Evolutionary conservation across 345 rosid genomes (phyloP).

Genomic region (Lepidium didymum): DNA sequence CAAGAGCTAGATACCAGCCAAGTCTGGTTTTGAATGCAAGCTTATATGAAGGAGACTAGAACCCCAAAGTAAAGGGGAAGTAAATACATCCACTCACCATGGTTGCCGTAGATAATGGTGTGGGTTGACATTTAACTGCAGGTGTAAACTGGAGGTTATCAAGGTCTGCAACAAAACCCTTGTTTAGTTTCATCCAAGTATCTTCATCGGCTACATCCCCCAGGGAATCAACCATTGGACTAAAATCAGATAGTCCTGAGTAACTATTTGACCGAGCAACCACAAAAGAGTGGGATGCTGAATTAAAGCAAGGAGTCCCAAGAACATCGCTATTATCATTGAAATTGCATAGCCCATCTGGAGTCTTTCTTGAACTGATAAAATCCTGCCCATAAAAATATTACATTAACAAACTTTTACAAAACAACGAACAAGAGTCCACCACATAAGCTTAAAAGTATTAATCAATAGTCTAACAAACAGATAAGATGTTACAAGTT

Average conservation of each 20-base stretch:
- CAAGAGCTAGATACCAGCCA: neutral
- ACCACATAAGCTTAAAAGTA: neutral
- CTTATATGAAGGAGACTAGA: neutral
- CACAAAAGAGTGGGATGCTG: constrained; percentile 61
- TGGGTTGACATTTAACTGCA: constrained; percentile 56
- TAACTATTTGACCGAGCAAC: constrained; percentile 68
- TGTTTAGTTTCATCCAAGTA: constrained; percentile 86
- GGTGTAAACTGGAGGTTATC: constrained; percentile 76
- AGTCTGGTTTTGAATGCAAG: neutral
- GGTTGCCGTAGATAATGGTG: constrained; percentile 40
- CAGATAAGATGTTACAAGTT: neutral
- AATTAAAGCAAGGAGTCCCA: constrained; percentile 56
- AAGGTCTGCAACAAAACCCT: constrained; percentile 76
- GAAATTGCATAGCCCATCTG: constrained; percentile 36
- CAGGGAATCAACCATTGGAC: constrained; percentile 75
- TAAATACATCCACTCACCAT: constrained; percentile 46
- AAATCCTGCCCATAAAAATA: constrained; percentile 15
- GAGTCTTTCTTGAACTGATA: constrained; percentile 28
- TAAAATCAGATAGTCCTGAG: constrained; percentile 49
- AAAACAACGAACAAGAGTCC: neutral
- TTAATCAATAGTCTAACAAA: neutral
- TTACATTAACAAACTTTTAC: constrained; percentile 1
- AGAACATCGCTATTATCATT: constrained; percentile 40
- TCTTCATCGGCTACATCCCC: constrained; percentile 92
- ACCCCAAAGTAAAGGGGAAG: neutral